Conservation (phyloP, 139 green algal genomes). For the Closterium sp. region DNA sequence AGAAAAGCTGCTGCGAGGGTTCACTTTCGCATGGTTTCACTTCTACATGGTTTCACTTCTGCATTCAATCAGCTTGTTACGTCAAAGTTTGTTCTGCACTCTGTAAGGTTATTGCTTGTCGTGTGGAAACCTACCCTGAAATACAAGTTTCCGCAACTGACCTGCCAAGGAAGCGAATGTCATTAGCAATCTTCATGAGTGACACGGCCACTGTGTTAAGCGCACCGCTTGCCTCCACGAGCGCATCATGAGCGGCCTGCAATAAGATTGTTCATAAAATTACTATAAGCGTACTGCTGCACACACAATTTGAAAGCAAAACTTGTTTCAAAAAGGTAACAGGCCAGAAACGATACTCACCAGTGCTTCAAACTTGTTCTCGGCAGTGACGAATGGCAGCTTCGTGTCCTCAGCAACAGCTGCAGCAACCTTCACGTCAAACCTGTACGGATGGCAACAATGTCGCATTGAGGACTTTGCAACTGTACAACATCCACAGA, state of each 20-base stretch:
- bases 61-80: too few relatives aligned
- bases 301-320: background rate
- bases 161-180: slow-evolving; percentile 60
- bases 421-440: slow-evolving; percentile 72
- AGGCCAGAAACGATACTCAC: background rate
- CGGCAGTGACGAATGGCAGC: slow-evolving; percentile 83
- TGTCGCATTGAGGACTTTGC: background rate
- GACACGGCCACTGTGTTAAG: slow-evolving; percentile 88
- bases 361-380: slow-evolving; percentile 97
- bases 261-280: background rate
- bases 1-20: too few relatives aligned
- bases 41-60: too few relatives aligned
- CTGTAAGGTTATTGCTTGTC: background rate
- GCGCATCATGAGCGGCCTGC: slow-evolving; percentile 88
- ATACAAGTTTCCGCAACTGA: background rate
- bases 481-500: background rate
- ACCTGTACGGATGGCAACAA: slow-evolving; percentile 49
- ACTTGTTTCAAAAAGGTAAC: background rate
- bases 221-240: slow-evolving; percentile 78
- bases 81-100: too few relatives aligned
- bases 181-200: slow-evolving; percentile 86
- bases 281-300: background rate
- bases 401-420: slow-evolving; percentile 79
- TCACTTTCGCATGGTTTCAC: too few relatives aligned
- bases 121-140: background rate